Percentiles rank a stretch among this genome's conserved stretches.
Evolutionary conservation across 306 rosid genomes (phyloP).

Genomic region (Malus sieversii): DNA sequence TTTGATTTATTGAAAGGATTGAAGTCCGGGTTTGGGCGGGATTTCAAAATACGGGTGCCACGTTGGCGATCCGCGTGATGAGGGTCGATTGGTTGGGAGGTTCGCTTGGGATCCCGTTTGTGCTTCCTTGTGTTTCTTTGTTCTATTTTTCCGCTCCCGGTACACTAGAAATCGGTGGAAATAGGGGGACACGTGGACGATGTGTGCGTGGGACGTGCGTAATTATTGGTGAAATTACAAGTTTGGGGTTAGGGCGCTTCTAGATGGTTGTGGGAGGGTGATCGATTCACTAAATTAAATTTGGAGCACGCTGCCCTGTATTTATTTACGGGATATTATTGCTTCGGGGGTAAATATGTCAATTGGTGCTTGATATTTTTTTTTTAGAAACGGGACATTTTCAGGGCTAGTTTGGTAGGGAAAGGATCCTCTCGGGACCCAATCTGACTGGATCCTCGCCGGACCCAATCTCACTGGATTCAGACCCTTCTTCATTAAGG

Average conservation of each 20-base stretch:
- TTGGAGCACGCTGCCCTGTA: not conserved
- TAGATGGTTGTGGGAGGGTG: not conserved
- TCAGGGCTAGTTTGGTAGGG: too few relatives aligned
- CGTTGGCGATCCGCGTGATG: slow-evolving; percentile 51
- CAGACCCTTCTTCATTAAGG: too few relatives aligned
- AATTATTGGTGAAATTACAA: not conserved
- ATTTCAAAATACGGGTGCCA: slow-evolving; percentile 38
- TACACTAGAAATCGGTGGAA: not conserved
- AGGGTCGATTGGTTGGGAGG: not conserved
- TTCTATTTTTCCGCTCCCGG: not conserved
- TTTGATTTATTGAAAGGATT: slow-evolving; percentile 28
- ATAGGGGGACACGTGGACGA: slow-evolving; percentile 14
- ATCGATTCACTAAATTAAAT: not conserved
- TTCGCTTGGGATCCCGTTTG: slow-evolving; percentile 2
- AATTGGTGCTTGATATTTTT: not conserved
- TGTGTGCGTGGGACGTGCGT: slow-evolving; percentile 2
- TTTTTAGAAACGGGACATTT: too few relatives aligned
- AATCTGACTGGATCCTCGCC: too few relatives aligned
- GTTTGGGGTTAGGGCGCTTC: not conserved
- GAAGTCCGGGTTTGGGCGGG: slow-evolving; percentile 90
- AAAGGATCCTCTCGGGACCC: too few relatives aligned
- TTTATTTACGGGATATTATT: slow-evolving; percentile 13
- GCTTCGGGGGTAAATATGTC: slow-evolving; percentile 1
- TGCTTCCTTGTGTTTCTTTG: slow-evolving; percentile 41
- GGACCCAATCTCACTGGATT: too few relatives aligned